Base-by-base conservation (phyloP, 805 yeast genomes). In the Grigorovia yakushimaensis region DNA sequence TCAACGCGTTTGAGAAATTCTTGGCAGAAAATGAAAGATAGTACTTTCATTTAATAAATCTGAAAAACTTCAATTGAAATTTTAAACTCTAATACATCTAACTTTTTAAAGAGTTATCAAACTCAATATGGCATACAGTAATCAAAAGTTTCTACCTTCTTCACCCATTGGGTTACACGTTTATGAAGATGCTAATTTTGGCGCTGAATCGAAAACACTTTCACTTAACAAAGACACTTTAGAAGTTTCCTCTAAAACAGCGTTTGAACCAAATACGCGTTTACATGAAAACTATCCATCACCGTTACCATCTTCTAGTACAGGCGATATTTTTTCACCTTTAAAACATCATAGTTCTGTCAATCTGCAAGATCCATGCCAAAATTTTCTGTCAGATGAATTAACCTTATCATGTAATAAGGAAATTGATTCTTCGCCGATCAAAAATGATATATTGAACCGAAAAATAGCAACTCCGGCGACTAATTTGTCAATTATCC, bases 251-350 rank as follows among this genome's bases (percentile, higher is more conserved):
- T 11, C 11, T n/a, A n/a, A n/a, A n/a, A n/a, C 19, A 37, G 10
- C 15, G 15, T 17, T 11, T 11, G 33, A 36, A 24, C 22, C 8
- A 18, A 3, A 17, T 30, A 19, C 13, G 27, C 4, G 13, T n/a
- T n/a, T n/a, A 20, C 33, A 23, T 15, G 21, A n/a, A n/a, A n/a
- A 69, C 11, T 81, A 80, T 55, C 86, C 87, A 13, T 81, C 88
- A 1, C 91, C 91, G 17, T 77, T 80, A 52, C 88, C 89, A 0
- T 81, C 88, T 1, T 76, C 80, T 0, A 72, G 77, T 6, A 57
- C 67, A 3, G 79, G 78, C 22, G 56, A 65, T 40, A 64, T 70
- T 1, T 68, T 73, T 1, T 68, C 73, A 2, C 73, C 68, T 7
- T 47, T 60, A 18, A 56, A 62, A 51, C 7, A n/a, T n/a, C n/a